Base-by-base conservation (phyloP, 345 rosid genomes). In the Syzygium aqueum region DNA sequence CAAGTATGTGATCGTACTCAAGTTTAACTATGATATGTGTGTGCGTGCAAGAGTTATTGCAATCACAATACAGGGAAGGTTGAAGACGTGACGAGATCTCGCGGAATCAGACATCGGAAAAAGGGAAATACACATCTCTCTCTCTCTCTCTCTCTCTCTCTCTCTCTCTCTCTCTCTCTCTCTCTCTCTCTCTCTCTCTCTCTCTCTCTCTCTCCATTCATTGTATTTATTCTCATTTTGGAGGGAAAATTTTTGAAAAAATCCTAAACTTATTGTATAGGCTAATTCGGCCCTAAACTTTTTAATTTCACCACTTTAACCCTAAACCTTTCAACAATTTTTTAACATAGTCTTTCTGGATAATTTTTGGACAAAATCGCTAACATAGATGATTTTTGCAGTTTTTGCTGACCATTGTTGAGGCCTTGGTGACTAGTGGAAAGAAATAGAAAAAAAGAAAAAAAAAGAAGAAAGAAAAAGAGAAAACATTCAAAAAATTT, bases 311-410 rank as follows among this genome's bases (percentile, higher is more conserved):
- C 1, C 22, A 15, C 30, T 28, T 30, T 30, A 63, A 1, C 33
- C 2, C 0, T 14, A 30, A 3, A 30, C 0, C 6, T 33, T 73
- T 67, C 9, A 2, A 56, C 2, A 7, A 23, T 9, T 23, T 56
- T 56, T 0, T 73, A 33, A 73, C 19, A 8, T 33, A 73, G 9
- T 2, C 6, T 2, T 56, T 56, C 3, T 3, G 2, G 1, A 12
- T 3, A 22, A 3, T 8, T 56, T 23, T 23, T 56, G 25, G 12
- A 2, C 8, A 10, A 56, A 56, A 56, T 56, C 12, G 0, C 5
- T 9, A 11, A 23, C 2, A 3, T 22, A 2, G 2, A 56, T 8
- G 27, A 56, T 22, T 22, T 56, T 56, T 56, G 61, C 11, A 56
- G 7, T 53, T 21, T 23, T 22, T 56, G 61, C 27, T 2, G 2